These are phyloP conservation scores for Cladosporium halotolerans DNA, from an alignment of 2,329 filamentous ascomycete species.

Conservation along the genomic window DNA sequence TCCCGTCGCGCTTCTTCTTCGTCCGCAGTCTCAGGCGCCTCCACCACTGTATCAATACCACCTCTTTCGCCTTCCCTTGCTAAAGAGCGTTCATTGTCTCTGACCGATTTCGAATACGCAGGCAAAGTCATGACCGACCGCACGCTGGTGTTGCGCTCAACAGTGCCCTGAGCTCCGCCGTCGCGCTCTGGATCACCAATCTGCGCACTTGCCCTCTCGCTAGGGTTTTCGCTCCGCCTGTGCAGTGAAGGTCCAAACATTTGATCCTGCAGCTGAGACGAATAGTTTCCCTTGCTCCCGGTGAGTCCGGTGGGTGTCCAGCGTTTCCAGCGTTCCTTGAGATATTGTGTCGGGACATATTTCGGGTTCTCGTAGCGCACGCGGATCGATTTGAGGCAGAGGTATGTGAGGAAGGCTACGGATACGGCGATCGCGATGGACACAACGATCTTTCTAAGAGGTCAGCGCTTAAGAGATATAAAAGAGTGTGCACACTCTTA, in stretches of 20 bases:
- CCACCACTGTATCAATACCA: constrained; percentile 84
- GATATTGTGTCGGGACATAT: constrained; percentile 27
- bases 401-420: constrained; percentile 8
- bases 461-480: not conserved
- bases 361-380: constrained; percentile 22
- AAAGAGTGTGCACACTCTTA: not conserved
- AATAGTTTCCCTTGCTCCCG: constrained; percentile 25
- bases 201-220: constrained; percentile 19
- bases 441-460: constrained; percentile 3
- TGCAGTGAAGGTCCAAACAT: constrained; percentile 21
- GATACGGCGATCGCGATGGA: constrained; percentile 6
- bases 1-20: constrained; percentile 74
- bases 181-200: constrained; percentile 17
- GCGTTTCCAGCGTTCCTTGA: constrained; percentile 29
- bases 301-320: constrained; percentile 24
- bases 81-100: constrained; percentile 72
- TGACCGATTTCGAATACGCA: constrained; percentile 67
- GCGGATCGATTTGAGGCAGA: constrained; percentile 18
- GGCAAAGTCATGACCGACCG: constrained; percentile 93
- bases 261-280: constrained; percentile 20
- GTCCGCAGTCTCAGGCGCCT: constrained; percentile 72
- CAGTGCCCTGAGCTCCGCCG: constrained; percentile 34
- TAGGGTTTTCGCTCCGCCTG: constrained; percentile 20
- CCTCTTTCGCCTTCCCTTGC: constrained; percentile 85
- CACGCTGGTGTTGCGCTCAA: constrained; percentile 79